Conservation (phyloP, 2,329 filamentous ascomycete species). For the Botrytis aclada region DNA sequence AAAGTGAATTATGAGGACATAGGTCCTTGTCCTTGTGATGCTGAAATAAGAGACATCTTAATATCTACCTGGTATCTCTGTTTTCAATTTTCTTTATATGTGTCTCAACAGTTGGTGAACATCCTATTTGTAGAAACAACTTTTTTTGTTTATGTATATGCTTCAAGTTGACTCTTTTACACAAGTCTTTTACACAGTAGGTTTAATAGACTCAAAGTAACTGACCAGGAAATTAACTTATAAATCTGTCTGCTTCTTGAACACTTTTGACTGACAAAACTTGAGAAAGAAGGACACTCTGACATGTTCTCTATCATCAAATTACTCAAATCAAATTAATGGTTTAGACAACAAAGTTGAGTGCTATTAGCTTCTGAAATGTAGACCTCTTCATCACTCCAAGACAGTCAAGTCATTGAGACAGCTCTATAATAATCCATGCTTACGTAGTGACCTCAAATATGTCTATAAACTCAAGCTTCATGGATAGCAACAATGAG, state of each 20-base stretch:
- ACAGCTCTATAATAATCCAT: neutral
- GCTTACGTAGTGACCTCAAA: neutral
- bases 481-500: neutral
- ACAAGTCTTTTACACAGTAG: fast-evolving
- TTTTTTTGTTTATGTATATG: neutral
- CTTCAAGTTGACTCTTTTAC: neutral
- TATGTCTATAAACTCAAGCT: neutral
- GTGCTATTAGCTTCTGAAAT: neutral
- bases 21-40: neutral
- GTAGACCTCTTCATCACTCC: neutral
- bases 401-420: neutral
- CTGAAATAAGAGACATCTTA: neutral
- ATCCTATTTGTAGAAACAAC: neutral
- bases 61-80: neutral
- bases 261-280: neutral
- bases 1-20: neutral
- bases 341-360: neutral
- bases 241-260: neutral
- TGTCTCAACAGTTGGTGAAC: neutral
- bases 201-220: neutral
- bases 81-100: neutral
- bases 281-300: neutral
- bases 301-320: neutral
- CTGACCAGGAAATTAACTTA: neutral
- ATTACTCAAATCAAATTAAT: fast-evolving